phyloP scores from a whole-genome alignment of 1,284 basidiomycete genomes.

The Termitomyces sp. region DNA sequence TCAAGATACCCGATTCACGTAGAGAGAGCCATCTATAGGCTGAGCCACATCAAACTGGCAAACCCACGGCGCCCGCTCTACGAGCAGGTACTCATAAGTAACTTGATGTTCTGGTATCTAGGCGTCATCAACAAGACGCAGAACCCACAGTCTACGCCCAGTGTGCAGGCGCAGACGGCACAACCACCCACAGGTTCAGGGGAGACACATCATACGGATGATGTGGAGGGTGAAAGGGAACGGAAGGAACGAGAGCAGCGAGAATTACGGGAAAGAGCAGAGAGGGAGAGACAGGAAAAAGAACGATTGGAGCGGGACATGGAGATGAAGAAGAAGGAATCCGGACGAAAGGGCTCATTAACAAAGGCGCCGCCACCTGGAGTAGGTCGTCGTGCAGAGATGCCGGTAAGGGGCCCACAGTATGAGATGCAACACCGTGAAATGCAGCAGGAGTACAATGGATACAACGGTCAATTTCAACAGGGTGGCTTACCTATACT shows the following conservation, averaged over 20 bases:
- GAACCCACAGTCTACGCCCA: conserved; percentile 29
- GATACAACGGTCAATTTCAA: conserved; percentile 28
- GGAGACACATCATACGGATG: conserved; percentile 22
- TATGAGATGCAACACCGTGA: conserved; percentile 92
- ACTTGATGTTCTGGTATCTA: conserved; percentile 99
- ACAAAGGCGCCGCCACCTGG: conserved; percentile 45
- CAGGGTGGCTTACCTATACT: conserved; percentile 26
- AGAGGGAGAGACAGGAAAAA: conserved; percentile 35
- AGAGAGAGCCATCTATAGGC: conserved; percentile 93
- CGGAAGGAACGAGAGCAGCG: conserved; percentile 39
- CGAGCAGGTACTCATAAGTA: conserved; percentile 98
- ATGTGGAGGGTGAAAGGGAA: conserved; percentile 33
- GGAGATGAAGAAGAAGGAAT: conserved; percentile 52
- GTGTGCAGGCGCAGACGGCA: conserved; percentile 21
- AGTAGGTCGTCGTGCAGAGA: conserved; percentile 68
- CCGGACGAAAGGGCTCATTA: conserved; percentile 49
- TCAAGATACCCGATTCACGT: conserved; percentile 95
- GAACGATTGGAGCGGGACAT: conserved; percentile 34
- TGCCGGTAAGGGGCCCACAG: conserved; percentile 80
- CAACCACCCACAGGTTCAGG: conserved; percentile 14
- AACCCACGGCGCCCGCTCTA: conserved; percentile 94
- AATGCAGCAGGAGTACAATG: conserved; percentile 80
- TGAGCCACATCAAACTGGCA: conserved; percentile 98
- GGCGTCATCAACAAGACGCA: conserved; percentile 93
- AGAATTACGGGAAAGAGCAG: conserved; percentile 40